Base-by-base conservation (phyloP, 192 early-diverging fungal species). In the Phycomyces blakesleeanus region DNA sequence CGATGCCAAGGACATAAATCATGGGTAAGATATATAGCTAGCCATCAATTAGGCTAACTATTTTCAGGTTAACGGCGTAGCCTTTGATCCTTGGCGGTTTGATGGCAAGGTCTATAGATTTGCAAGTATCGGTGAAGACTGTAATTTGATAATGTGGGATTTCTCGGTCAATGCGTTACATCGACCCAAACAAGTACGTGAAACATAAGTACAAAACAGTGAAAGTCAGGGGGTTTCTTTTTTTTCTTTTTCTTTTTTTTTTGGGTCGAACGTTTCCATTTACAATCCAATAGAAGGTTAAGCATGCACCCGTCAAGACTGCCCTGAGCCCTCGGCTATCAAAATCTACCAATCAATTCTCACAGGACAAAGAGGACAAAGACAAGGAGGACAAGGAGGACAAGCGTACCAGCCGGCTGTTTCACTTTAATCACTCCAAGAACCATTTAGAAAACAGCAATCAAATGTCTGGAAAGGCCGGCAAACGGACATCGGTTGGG, bases 1-100 rank as follows among this genome's bases (percentile, higher is more conserved):
- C 78, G 96, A 7, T 93, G 93, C 68, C 90, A 92, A 63, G 95
- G 94, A 20, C 94, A 97, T 67, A 81, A 86, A 57, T 96, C 94
- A 0, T 97, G 95, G 90, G 89, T 93, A 34, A 54, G 39, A 37
- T 22, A 47, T 20, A 37, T 47, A 54, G 50, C 51, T 20, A 39
- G 27, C 2, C 7, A 34, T 34, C 29, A 34, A 34, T 34, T 34
- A 7, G 29, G 7, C 29, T 34, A 34, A 34, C 29, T 34, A 8
- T 52, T 37, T 51, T 49, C 37, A 71, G 69, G 69, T 74, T 15
- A 92, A 82, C 21, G 76, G 77, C 18, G 82, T 96, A 0, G 84
- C 84, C 14, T 98, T 96, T 82, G 96, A 98, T 67, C 83, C 87
- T 6, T 78, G 83, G 78, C 78, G 81, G 44, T 92, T 88, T 61